phyloP scores from a whole-genome alignment of 352 stramenopile genomes.

The Globisporangium canariense region DNA sequence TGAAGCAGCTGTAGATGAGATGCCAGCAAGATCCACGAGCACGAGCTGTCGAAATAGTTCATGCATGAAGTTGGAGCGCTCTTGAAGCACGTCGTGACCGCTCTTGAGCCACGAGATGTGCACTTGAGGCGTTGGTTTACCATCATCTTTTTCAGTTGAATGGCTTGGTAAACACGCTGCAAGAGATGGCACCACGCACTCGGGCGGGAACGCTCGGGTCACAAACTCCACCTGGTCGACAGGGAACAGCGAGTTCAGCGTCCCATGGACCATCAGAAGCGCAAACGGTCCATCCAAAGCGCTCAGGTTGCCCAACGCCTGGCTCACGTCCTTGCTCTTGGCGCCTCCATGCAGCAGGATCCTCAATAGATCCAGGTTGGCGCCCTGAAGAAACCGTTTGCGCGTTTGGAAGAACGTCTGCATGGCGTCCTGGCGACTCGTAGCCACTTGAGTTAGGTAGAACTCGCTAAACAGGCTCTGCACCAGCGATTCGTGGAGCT shows the following conservation, averaged over 20 bases:
- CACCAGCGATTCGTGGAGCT: conserved; percentile 50
- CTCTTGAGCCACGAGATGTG: conserved; percentile 75
- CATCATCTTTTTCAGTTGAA: background rate
- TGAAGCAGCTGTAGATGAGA: background rate
- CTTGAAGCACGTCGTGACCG: conserved; percentile 68
- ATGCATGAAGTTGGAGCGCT: conserved; percentile 49
- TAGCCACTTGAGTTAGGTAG: conserved; percentile 53
- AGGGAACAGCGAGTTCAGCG: conserved; percentile 41
- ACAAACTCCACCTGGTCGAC: conserved; percentile 31
- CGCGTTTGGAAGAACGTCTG: conserved; percentile 52
- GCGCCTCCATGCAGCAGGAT: conserved; percentile 37
- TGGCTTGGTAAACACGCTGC: conserved; percentile 13
- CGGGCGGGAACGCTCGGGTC: conserved; percentile 18
- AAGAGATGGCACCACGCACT: conserved; percentile 6
- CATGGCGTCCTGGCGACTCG: conserved; percentile 38
- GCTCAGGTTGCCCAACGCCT: conserved; percentile 28
- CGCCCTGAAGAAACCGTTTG: conserved; percentile 39
- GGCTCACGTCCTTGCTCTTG: conserved; percentile 37
- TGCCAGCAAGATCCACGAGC: background rate
- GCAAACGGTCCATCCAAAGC: conserved; percentile 31
- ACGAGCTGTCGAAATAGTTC: conserved; percentile 51
- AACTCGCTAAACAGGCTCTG: conserved; percentile 51
- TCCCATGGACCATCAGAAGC: conserved; percentile 58
- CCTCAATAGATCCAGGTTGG: conserved; percentile 27
- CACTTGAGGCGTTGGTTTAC: conserved; percentile 14